Evolutionary conservation across 257 asterid species (phyloP).

Genomic region (Striga asiatica): DNA sequence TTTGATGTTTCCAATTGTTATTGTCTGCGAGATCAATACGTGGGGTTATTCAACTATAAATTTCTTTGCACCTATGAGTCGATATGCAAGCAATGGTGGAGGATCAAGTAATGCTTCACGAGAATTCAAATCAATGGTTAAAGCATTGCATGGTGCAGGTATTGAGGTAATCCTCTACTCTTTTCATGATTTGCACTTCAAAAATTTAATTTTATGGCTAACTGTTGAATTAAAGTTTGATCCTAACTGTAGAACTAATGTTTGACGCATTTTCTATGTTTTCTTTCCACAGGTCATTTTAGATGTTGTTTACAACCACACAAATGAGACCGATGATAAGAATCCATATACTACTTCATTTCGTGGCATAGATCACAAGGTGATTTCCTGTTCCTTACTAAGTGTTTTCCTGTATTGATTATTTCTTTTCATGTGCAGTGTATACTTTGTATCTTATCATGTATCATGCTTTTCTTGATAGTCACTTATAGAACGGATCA

Average conservation of each 20-base stretch:
- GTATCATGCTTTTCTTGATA: neutral
- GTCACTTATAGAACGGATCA: neutral
- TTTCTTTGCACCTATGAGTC: conserved; percentile 98
- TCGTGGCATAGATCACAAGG: conserved; percentile 99
- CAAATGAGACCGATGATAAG: conserved; percentile 87
- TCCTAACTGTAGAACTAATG: conserved; percentile 1
- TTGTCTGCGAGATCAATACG: conserved; percentile 58
- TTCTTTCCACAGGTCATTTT: conserved; percentile 62
- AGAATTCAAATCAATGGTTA: conserved; percentile 90
- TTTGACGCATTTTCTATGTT: conserved; percentile 11
- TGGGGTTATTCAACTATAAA: conserved; percentile 98
- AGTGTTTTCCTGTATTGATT: conserved; percentile 7
- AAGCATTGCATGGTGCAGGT: conserved; percentile 89
- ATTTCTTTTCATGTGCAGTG: conserved; percentile 1
- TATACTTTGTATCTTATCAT: neutral
- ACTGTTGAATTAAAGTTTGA: conserved; percentile 5
- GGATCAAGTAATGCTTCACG: conserved; percentile 71
- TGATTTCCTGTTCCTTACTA: conserved; percentile 18
- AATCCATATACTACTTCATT: conserved; percentile 89
- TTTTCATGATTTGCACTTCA: conserved; percentile 8
- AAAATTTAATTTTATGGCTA: neutral
- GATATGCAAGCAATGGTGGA: conserved; percentile 88
- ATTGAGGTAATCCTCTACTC: conserved; percentile 53
- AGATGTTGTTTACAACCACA: conserved; percentile 95
- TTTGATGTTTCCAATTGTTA: conserved; percentile 15